A percentile compares a stretch with the other conserved stretches of the same genome.
Conservation (phyloP, 2,329 filamentous ascomycete species). For the Clonostachys solani region DNA sequence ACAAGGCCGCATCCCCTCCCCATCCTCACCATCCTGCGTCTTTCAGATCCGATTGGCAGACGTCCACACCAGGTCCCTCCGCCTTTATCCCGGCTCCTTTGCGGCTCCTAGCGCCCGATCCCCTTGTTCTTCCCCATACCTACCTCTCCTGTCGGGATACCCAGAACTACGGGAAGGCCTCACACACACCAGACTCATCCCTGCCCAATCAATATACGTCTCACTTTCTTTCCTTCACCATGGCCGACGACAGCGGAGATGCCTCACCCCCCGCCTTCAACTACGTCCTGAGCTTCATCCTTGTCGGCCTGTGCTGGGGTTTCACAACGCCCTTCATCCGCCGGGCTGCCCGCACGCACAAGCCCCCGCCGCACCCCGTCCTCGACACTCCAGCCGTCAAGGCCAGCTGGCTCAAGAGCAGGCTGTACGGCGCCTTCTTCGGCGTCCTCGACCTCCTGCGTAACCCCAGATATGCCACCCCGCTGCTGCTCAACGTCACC, state of each 20-base stretch:
- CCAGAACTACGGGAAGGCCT: no score
- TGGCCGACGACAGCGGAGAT: conserved; percentile 12
- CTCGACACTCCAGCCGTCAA: conserved; percentile 45
- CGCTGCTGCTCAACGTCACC: conserved; percentile 82
- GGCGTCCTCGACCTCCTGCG: conserved; percentile 73
- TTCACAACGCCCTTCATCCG: conserved; percentile 92
- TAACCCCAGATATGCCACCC: conserved; percentile 80
- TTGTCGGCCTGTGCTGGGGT: conserved; percentile 90
- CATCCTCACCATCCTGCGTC: no score
- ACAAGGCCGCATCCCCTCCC: no score
- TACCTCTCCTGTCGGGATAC: no score
- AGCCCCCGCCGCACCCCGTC: conserved; percentile 53
- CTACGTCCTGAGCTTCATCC: conserved; percentile 83
- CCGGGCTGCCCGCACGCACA: conserved; percentile 73
- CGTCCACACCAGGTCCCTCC: no score
- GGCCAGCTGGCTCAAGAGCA: conserved; percentile 57
- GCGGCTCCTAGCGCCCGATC: no score
- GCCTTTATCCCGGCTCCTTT: no score
- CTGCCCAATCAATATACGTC: no score
- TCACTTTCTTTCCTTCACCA: background rate
- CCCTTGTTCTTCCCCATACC: no score
- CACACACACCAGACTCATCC: no score
- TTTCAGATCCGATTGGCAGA: no score
- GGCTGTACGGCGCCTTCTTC: conserved; percentile 63
- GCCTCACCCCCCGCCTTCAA: conserved; percentile 57